Conservation (phyloP, 176 grass and related monocot genomes). For the Avena sativa region DNA sequence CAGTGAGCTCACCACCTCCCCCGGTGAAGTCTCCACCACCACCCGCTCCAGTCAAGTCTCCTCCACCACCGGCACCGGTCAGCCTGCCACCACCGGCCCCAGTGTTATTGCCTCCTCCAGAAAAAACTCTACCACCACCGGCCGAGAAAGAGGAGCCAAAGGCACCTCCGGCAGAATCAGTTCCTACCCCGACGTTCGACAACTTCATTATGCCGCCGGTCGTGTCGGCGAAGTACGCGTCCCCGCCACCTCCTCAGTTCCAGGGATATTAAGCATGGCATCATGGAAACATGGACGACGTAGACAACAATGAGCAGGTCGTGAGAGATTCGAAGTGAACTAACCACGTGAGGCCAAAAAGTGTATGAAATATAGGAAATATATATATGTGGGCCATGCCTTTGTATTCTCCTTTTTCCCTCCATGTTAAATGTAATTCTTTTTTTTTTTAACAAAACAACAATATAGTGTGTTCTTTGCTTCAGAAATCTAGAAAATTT, state of each 20-base stretch:
- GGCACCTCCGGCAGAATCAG: not conserved
- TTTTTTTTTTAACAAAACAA: not conserved
- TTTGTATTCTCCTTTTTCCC: not conserved
- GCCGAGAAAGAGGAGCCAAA: not conserved
- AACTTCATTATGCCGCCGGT: conserved; percentile 54
- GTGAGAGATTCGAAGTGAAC: too few relatives aligned
- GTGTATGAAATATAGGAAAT: too few relatives aligned
- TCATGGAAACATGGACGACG: not conserved
- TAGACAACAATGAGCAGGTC: not conserved
- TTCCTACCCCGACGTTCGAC: conserved; percentile 34
- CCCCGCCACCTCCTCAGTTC: conserved; percentile 59
- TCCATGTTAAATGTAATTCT: not conserved
- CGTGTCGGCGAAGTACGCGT: conserved; percentile 46
- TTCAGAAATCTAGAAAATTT: not conserved
- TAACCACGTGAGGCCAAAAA: too few relatives aligned
- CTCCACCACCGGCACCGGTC: not conserved
- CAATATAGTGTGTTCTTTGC: not conserved
- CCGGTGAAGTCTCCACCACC: not conserved
- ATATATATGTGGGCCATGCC: too few relatives aligned
- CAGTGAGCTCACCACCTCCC: not conserved
- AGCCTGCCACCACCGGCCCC: conserved; percentile 24
- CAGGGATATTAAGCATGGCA: conserved; percentile 50
- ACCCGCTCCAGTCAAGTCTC: not conserved
- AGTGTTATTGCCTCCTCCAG: not conserved
- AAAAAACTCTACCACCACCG: not conserved